Evolutionary conservation across 805 yeast species (phyloP), one percentile per base, ranked within the genome.

Genomic region (Lachancea mirantina): DNA sequence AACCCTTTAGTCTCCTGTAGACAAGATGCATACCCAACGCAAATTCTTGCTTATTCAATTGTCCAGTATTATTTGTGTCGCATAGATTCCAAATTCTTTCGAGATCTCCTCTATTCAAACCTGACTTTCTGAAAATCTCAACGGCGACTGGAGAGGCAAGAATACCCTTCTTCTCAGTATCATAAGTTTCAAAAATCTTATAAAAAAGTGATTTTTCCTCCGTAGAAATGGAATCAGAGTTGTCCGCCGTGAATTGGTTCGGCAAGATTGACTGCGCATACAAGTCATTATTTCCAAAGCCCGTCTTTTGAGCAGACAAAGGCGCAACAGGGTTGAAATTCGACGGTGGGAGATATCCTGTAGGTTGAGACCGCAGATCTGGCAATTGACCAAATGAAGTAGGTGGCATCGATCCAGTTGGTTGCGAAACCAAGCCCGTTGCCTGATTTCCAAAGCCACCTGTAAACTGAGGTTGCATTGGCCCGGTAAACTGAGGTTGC

Each of bases 1-100:
- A 76, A 2, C 96, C 96, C 51, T 87, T 88, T 52, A 89, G 64
- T 41, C 89, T 73, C 56, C 96, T 74, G 61, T 92, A 89, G 26
- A 89, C 89, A 38, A 89, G 67, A 67, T 94, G 96, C 97, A 89
- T 92, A 19, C 97, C 96, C 21, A 92, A 87, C 0, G 95, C 81
- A 63, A 89, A 92, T 57, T 85, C 95, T 55, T 89, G 96, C 49
- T 75, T 77, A 55, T 84, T 83, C 45, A 89, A 73, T 52, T 74
- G 76, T 4, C 96, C 96, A 35, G 80, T 70, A 55, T 87, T 82
- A 35, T 78, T 77, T 10, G 78, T 72, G 55, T 92, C 97, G 35
- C 88, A 74, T 44, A 89, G 68, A 30, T 76, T 83, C 98, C 98
- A 89, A 41, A 92, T 87, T 25, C 77, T 69, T 57, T 88, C 97